Base-by-base conservation (phyloP, 768 basidiomycete species). In the Artomyces pyxidatus region DNA sequence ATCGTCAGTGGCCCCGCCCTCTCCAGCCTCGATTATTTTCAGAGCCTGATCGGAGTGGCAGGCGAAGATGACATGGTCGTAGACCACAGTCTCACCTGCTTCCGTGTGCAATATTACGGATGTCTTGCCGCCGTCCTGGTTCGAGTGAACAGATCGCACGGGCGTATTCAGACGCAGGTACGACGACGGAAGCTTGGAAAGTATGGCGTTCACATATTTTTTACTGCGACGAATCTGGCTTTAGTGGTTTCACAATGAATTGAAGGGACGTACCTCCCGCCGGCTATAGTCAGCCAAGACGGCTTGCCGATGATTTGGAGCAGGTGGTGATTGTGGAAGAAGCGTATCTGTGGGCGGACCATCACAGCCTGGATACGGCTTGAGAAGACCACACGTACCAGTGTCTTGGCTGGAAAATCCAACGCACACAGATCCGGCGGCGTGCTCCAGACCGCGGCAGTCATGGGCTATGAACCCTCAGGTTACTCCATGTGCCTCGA, bases 381-480 rank as follows among this genome's bases (percentile, higher is more conserved):
- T 9, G 27, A 4, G 28, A n/a, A 25, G 39, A 16, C n/a, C 16
- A 40, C 12, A 49, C 66, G 4, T 49, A 79, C 80, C 62, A 88
- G 63, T 0, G 85, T 86, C 35, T 67, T 70, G 0, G 80, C 84
- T 7, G 85, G 85, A 58, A 89, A 85, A 54, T 85, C 81, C 43
- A 81, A 63, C 3, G 77, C 72, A 54, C 83, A 85, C 57, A 76
- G 75, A 53, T 81, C 79, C 8, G 86, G 80, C 0, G 84, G 81
- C 0, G 83, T 87, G 39, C 79, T 85, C 86, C 86, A 89, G 35
- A 89, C 80, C 2, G 83, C 81, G 1, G 84, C 85, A 7, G 83
- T 85, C 83, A 89, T 83, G 0, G 85, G 85, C 85, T 58, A 16
- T 4, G 45, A 35, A 22, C 50, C 47, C n/a, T n/a, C n/a, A n/a